These are phyloP conservation scores for Nadsonia commutata DNA, from an alignment of 1,139 yeast genomes.

Conservation along the genomic window DNA sequence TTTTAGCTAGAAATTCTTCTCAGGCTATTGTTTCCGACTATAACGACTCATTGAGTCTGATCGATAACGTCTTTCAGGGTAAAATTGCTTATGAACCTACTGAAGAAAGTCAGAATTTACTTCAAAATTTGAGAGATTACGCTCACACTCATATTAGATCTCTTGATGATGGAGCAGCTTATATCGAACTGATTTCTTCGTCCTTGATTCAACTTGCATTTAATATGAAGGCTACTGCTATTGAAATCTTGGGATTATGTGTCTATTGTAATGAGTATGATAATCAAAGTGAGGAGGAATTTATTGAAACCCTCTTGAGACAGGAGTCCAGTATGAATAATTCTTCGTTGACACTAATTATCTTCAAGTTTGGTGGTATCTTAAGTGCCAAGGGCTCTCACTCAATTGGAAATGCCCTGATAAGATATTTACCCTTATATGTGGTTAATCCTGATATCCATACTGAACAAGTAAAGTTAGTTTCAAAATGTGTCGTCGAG, in stretches of 20 bases:
- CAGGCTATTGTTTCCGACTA: slow-evolving; percentile 10
- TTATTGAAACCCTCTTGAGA: slow-evolving; percentile 24
- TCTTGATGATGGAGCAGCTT: slow-evolving; percentile 31
- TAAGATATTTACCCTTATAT: slow-evolving; percentile 22
- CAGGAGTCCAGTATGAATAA: slow-evolving; percentile 18
- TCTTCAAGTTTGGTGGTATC: slow-evolving; percentile 41
- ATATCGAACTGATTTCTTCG: slow-evolving; percentile 27
- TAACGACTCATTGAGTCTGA: slow-evolving; percentile 4
- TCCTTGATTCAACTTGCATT: slow-evolving; percentile 30
- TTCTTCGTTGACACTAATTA: slow-evolving; percentile 29
- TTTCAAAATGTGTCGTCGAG: slow-evolving; percentile 28
- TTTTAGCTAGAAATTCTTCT: slow-evolving; percentile 15
- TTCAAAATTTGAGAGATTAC: slow-evolving; percentile 19
- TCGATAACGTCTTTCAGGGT: slow-evolving; percentile 9
- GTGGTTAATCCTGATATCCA: slow-evolving; percentile 28
- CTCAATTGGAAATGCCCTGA: slow-evolving; percentile 18
- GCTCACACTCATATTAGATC: slow-evolving; percentile 22
- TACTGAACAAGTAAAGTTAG: slow-evolving; percentile 15
- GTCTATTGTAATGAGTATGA: slow-evolving; percentile 17
- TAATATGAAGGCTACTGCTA: slow-evolving; percentile 27
- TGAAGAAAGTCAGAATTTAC: slow-evolving; percentile 6
- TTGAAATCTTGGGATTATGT: slow-evolving; percentile 31
- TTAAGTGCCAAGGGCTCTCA: slow-evolving; percentile 32
- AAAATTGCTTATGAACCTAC: slow-evolving; percentile 4
- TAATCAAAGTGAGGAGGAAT: slow-evolving; percentile 20